phyloP scores from a whole-genome alignment of 108 stramenopile species.

The Skeletonema marinoi region DNA sequence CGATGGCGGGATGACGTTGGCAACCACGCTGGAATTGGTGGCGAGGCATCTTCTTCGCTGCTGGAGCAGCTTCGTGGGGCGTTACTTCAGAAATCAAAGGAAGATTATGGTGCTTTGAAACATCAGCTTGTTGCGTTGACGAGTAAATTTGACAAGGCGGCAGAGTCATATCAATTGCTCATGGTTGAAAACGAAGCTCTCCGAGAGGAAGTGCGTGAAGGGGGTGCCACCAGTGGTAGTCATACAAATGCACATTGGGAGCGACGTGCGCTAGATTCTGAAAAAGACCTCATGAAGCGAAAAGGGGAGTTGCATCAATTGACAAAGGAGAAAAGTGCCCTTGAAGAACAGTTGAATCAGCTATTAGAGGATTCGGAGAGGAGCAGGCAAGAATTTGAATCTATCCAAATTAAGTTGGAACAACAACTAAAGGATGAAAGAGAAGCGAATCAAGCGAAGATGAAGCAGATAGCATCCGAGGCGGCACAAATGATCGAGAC shows the following conservation, averaged over 20 bases:
- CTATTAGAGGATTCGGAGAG: neutral
- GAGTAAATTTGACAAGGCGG: neutral
- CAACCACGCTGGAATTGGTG: neutral
- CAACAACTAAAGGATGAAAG: constrained; percentile 4
- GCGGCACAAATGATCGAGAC: constrained; percentile 6
- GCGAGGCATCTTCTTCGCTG: constrained; percentile 2
- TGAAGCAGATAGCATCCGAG: neutral
- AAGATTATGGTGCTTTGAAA: constrained; percentile 6
- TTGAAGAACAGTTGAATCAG: neutral
- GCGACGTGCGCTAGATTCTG: neutral
- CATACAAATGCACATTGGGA: constrained; percentile 1
- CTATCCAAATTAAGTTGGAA: neutral
- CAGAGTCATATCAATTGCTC: constrained; percentile 8
- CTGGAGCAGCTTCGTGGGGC: constrained; percentile 20
- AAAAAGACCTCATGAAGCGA: neutral
- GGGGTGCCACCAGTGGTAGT: neutral
- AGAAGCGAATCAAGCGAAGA: neutral
- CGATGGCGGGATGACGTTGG: constrained; percentile 31
- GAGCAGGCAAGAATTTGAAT: neutral
- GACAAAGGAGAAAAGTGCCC: neutral
- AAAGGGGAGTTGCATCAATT: constrained; percentile 5
- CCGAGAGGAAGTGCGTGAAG: neutral
- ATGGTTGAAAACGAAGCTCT: constrained; percentile 18
- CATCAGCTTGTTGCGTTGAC: neutral
- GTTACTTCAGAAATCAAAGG: constrained; percentile 21